Conservation (phyloP, 352 stramenopile genomes). For the Globisporangium radiosum region DNA sequence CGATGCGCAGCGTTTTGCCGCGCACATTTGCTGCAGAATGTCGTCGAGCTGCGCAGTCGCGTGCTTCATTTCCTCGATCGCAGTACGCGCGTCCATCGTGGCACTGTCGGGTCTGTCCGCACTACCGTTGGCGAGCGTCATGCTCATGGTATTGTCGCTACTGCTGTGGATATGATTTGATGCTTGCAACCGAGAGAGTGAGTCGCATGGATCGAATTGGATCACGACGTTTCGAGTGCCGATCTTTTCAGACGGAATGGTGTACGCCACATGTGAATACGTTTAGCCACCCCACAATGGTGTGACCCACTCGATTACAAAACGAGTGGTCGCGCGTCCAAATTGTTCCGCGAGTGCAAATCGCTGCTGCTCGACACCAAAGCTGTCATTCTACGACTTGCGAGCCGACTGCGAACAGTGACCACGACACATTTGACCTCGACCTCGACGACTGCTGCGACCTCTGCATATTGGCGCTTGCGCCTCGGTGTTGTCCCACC, state of each 20-base stretch:
- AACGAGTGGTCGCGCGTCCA: too few species aligned
- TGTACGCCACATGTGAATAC: too few species aligned
- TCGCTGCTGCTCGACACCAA: too few species aligned
- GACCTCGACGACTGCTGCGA: background rate
- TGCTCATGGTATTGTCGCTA: background rate
- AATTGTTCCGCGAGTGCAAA: too few species aligned
- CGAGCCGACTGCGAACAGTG: too few species aligned
- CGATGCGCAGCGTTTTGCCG: constrained; percentile 1
- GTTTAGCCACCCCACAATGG: too few species aligned
- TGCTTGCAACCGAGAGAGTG: too few species aligned
- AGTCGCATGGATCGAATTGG: too few species aligned
- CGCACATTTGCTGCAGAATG: constrained; percentile 44
- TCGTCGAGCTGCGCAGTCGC: constrained; percentile 28
- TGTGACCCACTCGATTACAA: too few species aligned
- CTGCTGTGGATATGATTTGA: background rate
- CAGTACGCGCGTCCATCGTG: background rate
- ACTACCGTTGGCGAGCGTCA: background rate
- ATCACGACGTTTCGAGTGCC: background rate
- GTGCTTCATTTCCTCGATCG: constrained; percentile 22
- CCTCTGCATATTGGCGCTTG: background rate
- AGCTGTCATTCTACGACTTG: too few species aligned
- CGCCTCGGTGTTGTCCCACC: background rate
- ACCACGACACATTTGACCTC: too few species aligned
- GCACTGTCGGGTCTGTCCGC: background rate
- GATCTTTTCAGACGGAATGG: background rate